Percentiles rank a stretch among this genome's conserved stretches.
These are phyloP conservation scores for Rhinocladiella similis DNA, from an alignment of 2,329 filamentous ascomycete genomes.

Conservation along the genomic window DNA sequence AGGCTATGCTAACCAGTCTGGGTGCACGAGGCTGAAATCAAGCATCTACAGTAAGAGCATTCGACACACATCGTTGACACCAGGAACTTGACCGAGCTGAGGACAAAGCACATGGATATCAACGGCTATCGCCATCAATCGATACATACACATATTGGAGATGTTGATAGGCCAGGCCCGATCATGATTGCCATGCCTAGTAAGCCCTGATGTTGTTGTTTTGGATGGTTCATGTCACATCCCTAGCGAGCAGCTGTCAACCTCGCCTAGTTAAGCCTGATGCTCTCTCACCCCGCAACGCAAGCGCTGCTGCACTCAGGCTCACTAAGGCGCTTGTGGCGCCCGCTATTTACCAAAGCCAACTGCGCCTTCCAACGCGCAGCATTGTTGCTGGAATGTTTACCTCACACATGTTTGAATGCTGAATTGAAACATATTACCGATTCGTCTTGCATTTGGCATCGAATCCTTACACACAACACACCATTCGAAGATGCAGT, in stretches of 20 bases:
- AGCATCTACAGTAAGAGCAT: no score
- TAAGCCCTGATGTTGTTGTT: no score
- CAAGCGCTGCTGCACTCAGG: not conserved
- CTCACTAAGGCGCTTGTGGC: not conserved
- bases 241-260: no score
- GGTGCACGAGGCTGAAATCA: not conserved
- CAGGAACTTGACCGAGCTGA: not conserved
- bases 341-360: not conserved
- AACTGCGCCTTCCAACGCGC: not conserved
- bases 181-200: no score
- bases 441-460: not conserved
- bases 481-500: constrained; percentile 24
- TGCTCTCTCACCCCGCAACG: not conserved
- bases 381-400: not conserved
- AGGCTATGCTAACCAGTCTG: not conserved
- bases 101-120: no score
- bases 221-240: no score
- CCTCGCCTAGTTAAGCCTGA: not conserved
- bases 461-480: not conserved
- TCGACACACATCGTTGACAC: no score
- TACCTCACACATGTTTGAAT: not conserved
- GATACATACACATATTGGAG: no score
- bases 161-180: no score
- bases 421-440: not conserved
- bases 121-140: no score